These are phyloP conservation scores for Cucurbita pepo DNA, from an alignment of 306 rosid genomes.

Conservation along the genomic window DNA sequence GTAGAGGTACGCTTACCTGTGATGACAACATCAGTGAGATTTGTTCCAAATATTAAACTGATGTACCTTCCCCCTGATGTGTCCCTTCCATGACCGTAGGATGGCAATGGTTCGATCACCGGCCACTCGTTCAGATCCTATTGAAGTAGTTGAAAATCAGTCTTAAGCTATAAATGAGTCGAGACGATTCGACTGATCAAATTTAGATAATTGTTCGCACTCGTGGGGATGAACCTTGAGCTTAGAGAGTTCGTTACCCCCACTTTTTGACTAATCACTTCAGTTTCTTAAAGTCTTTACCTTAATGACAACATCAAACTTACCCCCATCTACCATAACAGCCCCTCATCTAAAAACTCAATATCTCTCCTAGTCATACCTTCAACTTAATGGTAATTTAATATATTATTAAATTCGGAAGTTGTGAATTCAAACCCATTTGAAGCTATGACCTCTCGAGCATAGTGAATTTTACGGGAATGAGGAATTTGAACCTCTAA, in stretches of 20 bases:
- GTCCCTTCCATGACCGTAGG: conserved; percentile 35
- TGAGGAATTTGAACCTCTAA: too few relatives aligned
- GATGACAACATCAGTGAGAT: conserved; percentile 28
- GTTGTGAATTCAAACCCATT: too few relatives aligned
- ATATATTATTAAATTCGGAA: too few relatives aligned
- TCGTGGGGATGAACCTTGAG: neutral
- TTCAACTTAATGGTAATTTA: too few relatives aligned
- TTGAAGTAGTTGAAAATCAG: neutral
- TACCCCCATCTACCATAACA: neutral
- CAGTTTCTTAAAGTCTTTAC: neutral
- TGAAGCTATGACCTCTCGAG: too few relatives aligned
- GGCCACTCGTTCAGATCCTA: conserved; percentile 29
- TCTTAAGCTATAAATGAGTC: neutral
- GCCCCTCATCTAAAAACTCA: neutral
- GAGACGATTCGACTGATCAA: neutral
- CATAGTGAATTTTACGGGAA: too few relatives aligned
- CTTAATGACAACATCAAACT: neutral
- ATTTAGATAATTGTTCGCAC: neutral
- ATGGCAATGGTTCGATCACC: conserved; percentile 24
- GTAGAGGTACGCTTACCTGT: conserved; percentile 11
- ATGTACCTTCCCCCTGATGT: conserved; percentile 27
- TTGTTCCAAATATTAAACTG: conserved; percentile 30
- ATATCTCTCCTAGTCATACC: neutral
- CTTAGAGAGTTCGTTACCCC: neutral
- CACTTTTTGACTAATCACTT: neutral